phyloP scores from a whole-genome alignment of 257 asterid species.

The Nicotiana otophora region DNA sequence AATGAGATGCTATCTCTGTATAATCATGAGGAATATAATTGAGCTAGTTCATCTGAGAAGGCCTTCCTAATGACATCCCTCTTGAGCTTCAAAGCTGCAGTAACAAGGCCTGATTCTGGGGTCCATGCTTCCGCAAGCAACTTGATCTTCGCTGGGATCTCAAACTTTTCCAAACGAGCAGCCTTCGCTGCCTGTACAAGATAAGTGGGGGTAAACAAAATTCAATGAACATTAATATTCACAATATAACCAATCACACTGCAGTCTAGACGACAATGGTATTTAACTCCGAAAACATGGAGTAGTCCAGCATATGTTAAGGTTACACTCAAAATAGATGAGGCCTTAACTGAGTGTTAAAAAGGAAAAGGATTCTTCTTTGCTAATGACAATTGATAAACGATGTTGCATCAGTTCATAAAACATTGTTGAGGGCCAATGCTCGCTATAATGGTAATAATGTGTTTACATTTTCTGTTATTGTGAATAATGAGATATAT shows the following conservation, averaged over 20 bases:
- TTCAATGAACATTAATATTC: not conserved
- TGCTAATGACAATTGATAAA: not conserved
- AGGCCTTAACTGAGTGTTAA: not conserved
- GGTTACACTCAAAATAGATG: not conserved
- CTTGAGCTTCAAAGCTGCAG: conserved; percentile 48
- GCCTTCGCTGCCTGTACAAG: conserved; percentile 37
- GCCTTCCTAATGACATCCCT: conserved; percentile 61
- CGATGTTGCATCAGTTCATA: not conserved
- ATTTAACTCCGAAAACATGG: not conserved
- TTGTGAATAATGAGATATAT: not conserved
- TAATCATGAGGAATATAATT: conserved; percentile 53
- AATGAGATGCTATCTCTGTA: not conserved
- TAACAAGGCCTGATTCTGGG: conserved; percentile 50
- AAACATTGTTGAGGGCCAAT: not conserved
- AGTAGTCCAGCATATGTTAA: not conserved
- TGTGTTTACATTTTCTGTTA: not conserved
- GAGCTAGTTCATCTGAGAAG: conserved; percentile 61
- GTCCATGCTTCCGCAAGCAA: conserved; percentile 46
- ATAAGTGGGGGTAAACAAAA: not conserved
- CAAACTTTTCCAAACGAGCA: conserved; percentile 40
- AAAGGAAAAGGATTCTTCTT: not conserved
- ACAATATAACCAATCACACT: not conserved
- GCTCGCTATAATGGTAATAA: not conserved
- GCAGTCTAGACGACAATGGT: not conserved
- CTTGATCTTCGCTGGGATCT: conserved; percentile 43